Evolutionary conservation across 768 basidiomycete species (phyloP), one percentile per base, ranked within the genome.

Genomic region (Lactarius psammicola): DNA sequence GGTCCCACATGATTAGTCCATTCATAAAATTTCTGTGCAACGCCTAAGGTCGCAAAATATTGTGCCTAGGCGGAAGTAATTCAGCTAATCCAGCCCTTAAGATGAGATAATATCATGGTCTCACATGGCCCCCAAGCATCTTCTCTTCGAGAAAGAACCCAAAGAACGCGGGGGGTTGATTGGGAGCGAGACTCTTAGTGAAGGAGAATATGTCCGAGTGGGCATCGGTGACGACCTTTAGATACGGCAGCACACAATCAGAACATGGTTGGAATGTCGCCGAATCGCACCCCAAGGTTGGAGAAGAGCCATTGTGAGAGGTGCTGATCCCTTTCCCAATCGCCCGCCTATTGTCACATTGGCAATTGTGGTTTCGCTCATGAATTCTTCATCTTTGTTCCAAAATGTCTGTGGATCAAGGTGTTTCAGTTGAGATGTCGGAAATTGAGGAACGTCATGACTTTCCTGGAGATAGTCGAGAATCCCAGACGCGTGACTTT

Each of bases 391-490:
- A 8, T 64, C 62, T 10, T 53, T 26, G 36, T 67, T 67, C 66
- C 66, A 67, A 28, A 67, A 67, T 5, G 57, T 64, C 66, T 67
- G 44, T 20, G 9, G 28, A 26, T 18, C n/a, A 18, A 33, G 36
- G 4, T n/a, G 6, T 31, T 18, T 55, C 31, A 17, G 34, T 38
- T 11, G 20, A 0, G 49, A 31, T 2, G 2, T 8, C 18, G 6
- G 55, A 2, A 18, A 28, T 36, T 7, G 26, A 56, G 33, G 33
- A 30, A 1, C 23, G 55, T 42, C 26, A 7, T 15, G 36, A 17
- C 56, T 53, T 63, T 26, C 66, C 66, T 67, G 66, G 11, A 67
- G 62, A 57, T 63, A 63, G 51, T 63, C 62, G 18, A 67, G 66
- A 40, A 67, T 59, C 56, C 44, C 42, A 18, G 62, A 23, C 1